Percentiles rank a stretch among this genome's conserved stretches.
These are phyloP conservation scores for Salvia splendens DNA, from an alignment of 257 asterid species.

Conservation along the genomic window DNA sequence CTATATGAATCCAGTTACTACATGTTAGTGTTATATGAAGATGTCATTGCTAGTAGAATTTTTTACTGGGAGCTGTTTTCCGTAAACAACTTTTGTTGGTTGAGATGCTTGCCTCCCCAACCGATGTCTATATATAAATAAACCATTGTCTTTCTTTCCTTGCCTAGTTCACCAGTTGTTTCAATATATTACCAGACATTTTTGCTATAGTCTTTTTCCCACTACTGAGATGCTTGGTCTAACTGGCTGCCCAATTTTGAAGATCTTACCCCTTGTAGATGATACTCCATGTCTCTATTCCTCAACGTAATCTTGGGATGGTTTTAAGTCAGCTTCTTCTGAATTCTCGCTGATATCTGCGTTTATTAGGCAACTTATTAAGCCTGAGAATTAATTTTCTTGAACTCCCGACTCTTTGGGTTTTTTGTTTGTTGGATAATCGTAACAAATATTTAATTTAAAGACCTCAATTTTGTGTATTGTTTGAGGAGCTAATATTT, in stretches of 20 bases:
- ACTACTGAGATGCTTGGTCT: slow-evolving; percentile 2
- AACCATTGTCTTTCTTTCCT: background rate
- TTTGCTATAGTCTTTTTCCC: background rate
- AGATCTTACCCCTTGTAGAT: background rate
- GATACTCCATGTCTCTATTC: background rate
- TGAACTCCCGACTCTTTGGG: background rate
- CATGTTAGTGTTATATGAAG: background rate
- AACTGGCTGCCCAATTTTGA: background rate
- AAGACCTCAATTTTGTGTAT: background rate
- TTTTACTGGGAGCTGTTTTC: background rate
- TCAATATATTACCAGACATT: background rate
- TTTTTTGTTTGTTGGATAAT: background rate
- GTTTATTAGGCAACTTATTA: background rate
- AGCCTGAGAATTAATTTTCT: background rate
- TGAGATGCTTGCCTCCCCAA: background rate
- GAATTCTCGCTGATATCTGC: background rate
- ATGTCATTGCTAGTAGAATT: background rate
- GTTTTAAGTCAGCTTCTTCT: background rate
- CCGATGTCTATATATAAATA: background rate
- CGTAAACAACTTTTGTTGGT: background rate
- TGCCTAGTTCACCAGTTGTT: background rate
- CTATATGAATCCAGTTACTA: background rate
- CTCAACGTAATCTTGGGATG: background rate
- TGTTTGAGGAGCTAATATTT: background rate
- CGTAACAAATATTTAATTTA: background rate